These are phyloP conservation scores for Tetracladium marchalianum DNA, from an alignment of 495 filamentous ascomycete genomes.

Conservation along the genomic window DNA sequence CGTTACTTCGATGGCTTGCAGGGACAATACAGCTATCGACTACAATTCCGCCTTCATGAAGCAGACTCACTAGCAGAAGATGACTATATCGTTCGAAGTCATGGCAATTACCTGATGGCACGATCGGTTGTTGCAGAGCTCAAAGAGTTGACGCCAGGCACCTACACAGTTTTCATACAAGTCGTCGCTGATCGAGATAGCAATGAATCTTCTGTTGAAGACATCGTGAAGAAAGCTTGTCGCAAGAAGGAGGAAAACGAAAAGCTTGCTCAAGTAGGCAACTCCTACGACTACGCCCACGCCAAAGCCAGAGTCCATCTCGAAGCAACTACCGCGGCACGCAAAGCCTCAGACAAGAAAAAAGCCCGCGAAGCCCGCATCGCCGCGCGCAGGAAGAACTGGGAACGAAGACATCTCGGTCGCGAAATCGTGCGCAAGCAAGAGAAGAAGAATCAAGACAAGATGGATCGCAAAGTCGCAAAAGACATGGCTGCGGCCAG, in stretches of 20 bases:
- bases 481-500: slow-evolving; percentile 4
- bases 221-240: slow-evolving; percentile 40
- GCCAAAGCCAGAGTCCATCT: slow-evolving; percentile 37
- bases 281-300: slow-evolving; percentile 77
- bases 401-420: slow-evolving; percentile 14
- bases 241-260: slow-evolving; percentile 46
- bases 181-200: slow-evolving; percentile 17
- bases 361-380: slow-evolving; percentile 12
- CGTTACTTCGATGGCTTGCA: slow-evolving; percentile 78
- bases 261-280: slow-evolving; percentile 73
- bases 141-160: slow-evolving; percentile 38
- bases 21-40: slow-evolving; percentile 68
- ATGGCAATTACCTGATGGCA: slow-evolving; percentile 45
- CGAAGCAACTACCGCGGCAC: slow-evolving; percentile 5
- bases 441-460: slow-evolving; percentile 18
- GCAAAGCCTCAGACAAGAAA: slow-evolving; percentile 7
- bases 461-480: slow-evolving; percentile 12
- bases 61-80: slow-evolving; percentile 56
- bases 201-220: slow-evolving; percentile 47
- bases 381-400: slow-evolving; percentile 12
- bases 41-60: slow-evolving; percentile 78
- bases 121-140: slow-evolving; percentile 67
- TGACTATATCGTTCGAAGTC: slow-evolving; percentile 77
- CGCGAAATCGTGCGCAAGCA: slow-evolving; percentile 15
- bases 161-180: slow-evolving; percentile 12